A percentile compares a stretch with the other conserved stretches of the same genome.
Conservation (phyloP, 176 grass and related monocot genomes). For the Themeda triandra region DNA sequence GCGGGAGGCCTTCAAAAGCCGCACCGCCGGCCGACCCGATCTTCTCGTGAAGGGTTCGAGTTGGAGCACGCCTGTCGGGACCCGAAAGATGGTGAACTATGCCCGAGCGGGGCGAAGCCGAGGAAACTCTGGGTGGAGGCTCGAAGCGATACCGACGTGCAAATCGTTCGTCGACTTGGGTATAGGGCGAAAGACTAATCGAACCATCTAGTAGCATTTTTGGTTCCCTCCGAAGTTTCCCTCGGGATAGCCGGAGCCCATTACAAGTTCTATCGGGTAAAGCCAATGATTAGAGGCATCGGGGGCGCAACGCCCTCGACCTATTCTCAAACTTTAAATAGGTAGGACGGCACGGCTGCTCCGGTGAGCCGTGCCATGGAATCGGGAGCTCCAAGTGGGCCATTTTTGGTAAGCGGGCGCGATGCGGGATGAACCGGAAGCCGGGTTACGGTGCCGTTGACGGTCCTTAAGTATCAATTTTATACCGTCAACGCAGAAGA, state of each 20-base stretch:
- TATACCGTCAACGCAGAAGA: too few relatives aligned
- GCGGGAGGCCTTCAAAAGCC: too few relatives aligned
- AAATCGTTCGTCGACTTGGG: neutral
- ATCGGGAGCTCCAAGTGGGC: too few relatives aligned
- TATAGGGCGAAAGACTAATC: too few relatives aligned
- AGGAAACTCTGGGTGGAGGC: too few relatives aligned
- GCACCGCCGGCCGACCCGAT: too few relatives aligned
- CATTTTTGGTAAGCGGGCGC: too few relatives aligned
- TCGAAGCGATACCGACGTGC: conserved; percentile 48
- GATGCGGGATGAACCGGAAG: conserved; percentile 60
- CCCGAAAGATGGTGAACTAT: conserved; percentile 92
- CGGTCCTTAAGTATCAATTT: too few relatives aligned
- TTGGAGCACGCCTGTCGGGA: conserved; percentile 30
- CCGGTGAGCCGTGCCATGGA: too few relatives aligned
- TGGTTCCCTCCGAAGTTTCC: conserved; percentile 45
- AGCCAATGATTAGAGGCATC: too few relatives aligned
- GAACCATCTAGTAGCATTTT: neutral
- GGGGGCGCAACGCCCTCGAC: conserved; percentile 52
- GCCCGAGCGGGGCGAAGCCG: conserved; percentile 52
- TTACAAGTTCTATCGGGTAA: too few relatives aligned
- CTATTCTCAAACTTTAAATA: conserved; percentile 55
- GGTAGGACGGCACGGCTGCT: conserved; percentile 31
- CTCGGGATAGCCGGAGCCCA: conserved; percentile 66
- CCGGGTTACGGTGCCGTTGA: conserved; percentile 53
- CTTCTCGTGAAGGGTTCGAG: too few relatives aligned